Conservation (phyloP, 2,329 filamentous ascomycete genomes). For the Fusarium miscanthi region DNA sequence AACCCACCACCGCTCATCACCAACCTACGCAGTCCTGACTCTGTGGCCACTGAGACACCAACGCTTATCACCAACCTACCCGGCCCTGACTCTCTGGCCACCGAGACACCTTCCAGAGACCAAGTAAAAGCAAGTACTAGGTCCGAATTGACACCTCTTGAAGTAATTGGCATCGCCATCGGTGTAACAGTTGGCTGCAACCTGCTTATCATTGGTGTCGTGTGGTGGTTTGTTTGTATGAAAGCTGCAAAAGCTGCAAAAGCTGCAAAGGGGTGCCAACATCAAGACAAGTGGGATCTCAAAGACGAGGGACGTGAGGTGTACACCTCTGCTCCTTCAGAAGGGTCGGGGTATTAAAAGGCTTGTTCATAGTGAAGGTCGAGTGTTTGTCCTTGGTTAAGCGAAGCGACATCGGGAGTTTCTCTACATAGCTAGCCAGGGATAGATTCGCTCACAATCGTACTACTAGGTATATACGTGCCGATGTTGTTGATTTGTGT, state of each 20-base stretch:
- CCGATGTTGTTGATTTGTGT: not conserved
- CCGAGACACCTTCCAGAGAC: fast-evolving
- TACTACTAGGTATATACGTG: not conserved
- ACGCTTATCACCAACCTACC: too few species aligned
- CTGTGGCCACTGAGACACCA: not conserved
- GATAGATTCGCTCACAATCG: not conserved
- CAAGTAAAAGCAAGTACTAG: fast-evolving
- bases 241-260: not conserved
- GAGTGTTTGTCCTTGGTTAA: too few species aligned
- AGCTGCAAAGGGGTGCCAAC: too few species aligned
- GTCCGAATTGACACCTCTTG: not conserved
- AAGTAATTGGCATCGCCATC: not conserved
- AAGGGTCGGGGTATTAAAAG: not conserved
- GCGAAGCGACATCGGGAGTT: too few species aligned
- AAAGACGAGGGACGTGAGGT: too few species aligned
- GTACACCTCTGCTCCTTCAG: not conserved
- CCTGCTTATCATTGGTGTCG: not conserved
- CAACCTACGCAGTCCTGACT: not conserved
- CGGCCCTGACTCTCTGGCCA: not conserved
- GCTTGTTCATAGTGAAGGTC: too few species aligned
- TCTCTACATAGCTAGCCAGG: too few species aligned
- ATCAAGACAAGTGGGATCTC: too few species aligned
- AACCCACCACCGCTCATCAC: not conserved
- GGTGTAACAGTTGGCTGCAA: not conserved
- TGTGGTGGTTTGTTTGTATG: not conserved